phyloP scores from a whole-genome alignment of 345 rosid species.

The Angophora floribunda region DNA sequence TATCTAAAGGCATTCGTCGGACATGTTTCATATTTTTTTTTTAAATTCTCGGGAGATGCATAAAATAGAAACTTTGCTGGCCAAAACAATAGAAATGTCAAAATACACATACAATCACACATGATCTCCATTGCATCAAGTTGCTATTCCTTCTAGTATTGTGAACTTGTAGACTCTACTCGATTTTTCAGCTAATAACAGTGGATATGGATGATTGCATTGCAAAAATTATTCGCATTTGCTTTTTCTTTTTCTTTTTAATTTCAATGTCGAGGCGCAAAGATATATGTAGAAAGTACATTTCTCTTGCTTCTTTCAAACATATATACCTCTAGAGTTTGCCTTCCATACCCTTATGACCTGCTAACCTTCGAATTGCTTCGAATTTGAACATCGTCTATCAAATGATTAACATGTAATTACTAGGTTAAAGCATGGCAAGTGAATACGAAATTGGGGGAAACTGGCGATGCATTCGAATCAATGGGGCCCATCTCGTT shows the following conservation, averaged over 20 bases:
- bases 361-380: background rate
- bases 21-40: background rate
- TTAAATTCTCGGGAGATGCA: background rate
- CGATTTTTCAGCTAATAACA: background rate
- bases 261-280: background rate
- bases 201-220: background rate
- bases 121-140: background rate
- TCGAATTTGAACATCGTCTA: background rate
- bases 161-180: background rate
- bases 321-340: background rate
- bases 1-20: background rate
- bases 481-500: background rate
- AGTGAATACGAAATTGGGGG: background rate
- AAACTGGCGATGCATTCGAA: background rate
- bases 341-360: background rate
- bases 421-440: background rate
- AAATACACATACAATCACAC: background rate
- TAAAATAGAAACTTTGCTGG: background rate
- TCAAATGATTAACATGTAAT: background rate
- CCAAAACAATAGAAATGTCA: background rate
- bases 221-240: background rate
- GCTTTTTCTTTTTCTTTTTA: background rate
- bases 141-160: background rate
- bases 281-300: background rate
- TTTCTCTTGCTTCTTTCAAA: background rate